Percentiles rank a stretch among this genome's conserved stretches.
These are phyloP conservation scores for Anisodus acutangulus DNA, from an alignment of 257 asterid species.

Conservation along the genomic window DNA sequence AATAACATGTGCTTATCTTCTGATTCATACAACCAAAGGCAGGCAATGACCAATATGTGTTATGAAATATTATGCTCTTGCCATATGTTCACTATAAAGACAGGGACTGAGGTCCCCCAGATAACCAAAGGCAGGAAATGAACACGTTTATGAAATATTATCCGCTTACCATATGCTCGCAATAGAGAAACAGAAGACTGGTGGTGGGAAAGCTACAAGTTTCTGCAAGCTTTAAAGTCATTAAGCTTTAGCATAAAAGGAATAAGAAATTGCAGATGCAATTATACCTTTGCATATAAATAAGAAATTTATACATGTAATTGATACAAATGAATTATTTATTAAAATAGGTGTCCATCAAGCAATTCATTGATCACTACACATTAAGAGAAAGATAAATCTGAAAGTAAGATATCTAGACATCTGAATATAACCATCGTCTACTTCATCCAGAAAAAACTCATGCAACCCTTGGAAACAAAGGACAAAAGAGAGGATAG, in stretches of 20 bases:
- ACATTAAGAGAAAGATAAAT: not conserved
- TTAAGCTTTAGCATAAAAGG: not conserved
- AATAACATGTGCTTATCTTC: not conserved
- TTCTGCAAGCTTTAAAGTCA: not conserved
- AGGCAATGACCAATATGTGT: not conserved
- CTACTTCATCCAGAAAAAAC: not conserved
- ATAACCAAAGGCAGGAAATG: conserved; percentile 7
- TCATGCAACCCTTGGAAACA: not conserved
- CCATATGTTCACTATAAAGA: not conserved
- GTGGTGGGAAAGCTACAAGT: not conserved
- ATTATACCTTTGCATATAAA: not conserved
- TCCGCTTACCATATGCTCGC: not conserved
- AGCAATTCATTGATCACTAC: not conserved
- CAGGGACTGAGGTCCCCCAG: not conserved
- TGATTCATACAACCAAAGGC: conserved; percentile 23
- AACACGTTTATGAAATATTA: not conserved
- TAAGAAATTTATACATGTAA: not conserved
- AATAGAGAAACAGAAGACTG: not conserved
- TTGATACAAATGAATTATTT: not conserved
- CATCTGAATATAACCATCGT: conserved; percentile 8
- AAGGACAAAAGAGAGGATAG: not conserved
- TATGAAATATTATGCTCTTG: not conserved
- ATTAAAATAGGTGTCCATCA: not conserved
- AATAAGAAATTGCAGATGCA: not conserved
- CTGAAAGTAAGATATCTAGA: conserved; percentile 17